A percentile compares a stretch with the other conserved stretches of the same genome.
Conservation (phyloP, 345 rosid genomes). For the Eutrema japonicum region DNA sequence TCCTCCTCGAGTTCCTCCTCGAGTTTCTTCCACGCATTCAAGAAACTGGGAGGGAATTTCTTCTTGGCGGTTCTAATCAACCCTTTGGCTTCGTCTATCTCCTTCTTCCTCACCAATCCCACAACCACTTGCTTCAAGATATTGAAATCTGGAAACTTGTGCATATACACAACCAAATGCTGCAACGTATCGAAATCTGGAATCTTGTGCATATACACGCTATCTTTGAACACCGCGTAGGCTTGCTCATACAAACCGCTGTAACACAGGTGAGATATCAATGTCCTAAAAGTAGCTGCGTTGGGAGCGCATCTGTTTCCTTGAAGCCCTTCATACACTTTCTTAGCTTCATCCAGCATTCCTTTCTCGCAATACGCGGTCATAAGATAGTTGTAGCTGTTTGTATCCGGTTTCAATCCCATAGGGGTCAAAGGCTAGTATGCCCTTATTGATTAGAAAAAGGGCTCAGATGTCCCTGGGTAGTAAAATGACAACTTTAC, state of each 20-base stretch:
- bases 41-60: slow-evolving; percentile 63
- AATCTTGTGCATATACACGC: slow-evolving; percentile 61
- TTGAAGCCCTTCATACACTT: slow-evolving; percentile 59
- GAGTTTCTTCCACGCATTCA: slow-evolving; percentile 69
- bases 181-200: slow-evolving; percentile 67
- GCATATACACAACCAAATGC: slow-evolving; percentile 46
- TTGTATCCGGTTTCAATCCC: slow-evolving; percentile 69
- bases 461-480: too few species aligned
- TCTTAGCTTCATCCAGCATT: slow-evolving; percentile 67
- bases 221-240: slow-evolving; percentile 63
- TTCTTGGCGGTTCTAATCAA: slow-evolving; percentile 65
- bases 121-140: slow-evolving; percentile 2
- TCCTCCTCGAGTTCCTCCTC: slow-evolving; percentile 67
- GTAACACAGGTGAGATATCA: slow-evolving; percentile 59
- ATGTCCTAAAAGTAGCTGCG: slow-evolving; percentile 67
- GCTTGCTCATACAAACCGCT: slow-evolving; percentile 57
- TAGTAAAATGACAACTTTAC: too few species aligned
- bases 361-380: slow-evolving; percentile 60
- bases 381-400: slow-evolving; percentile 71
- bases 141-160: too few species aligned
- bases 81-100: slow-evolving; percentile 60
- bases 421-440: too few species aligned
- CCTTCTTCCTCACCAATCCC: slow-evolving; percentile 68
- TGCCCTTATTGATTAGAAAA: too few species aligned
- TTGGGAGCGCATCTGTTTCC: slow-evolving; percentile 58